Conservation (phyloP, 441 rosid species). For the Adansonia madagascariensis region DNA sequence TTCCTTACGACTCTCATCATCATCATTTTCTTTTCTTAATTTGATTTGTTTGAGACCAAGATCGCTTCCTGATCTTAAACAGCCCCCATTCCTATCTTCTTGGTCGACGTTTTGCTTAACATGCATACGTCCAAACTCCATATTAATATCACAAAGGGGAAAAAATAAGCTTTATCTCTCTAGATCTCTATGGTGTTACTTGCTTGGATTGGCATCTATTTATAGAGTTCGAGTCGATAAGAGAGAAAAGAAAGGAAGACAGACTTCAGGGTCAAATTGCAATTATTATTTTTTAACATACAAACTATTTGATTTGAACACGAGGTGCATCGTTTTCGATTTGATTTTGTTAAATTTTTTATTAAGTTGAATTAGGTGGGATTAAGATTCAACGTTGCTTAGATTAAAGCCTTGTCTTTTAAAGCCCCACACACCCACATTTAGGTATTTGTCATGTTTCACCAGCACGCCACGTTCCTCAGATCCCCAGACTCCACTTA, state of each 20-base stretch:
- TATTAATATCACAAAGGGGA: neutral
- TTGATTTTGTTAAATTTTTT: no score
- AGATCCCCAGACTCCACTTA: no score
- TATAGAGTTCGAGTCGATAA: neutral
- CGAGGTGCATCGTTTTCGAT: no score
- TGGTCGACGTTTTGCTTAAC: neutral
- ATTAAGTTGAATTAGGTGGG: no score
- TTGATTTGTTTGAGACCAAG: neutral
- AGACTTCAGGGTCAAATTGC: neutral
- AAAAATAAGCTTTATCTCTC: neutral
- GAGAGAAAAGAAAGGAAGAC: no score
- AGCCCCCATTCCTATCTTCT: neutral
- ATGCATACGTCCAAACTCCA: neutral
- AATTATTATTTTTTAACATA: neutral
- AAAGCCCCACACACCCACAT: no score
- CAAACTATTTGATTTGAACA: no score
- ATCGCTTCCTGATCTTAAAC: neutral
- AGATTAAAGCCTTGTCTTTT: no score
- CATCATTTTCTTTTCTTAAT: constrained; percentile 16
- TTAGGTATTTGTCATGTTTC: no score
- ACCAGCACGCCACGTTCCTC: no score
- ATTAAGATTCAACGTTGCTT: no score
- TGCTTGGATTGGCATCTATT: neutral
- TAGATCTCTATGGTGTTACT: neutral
- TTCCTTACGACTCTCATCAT: neutral